phyloP scores from a whole-genome alignment of 176 grass and related monocot species.

The Calamus simplicifolius region DNA sequence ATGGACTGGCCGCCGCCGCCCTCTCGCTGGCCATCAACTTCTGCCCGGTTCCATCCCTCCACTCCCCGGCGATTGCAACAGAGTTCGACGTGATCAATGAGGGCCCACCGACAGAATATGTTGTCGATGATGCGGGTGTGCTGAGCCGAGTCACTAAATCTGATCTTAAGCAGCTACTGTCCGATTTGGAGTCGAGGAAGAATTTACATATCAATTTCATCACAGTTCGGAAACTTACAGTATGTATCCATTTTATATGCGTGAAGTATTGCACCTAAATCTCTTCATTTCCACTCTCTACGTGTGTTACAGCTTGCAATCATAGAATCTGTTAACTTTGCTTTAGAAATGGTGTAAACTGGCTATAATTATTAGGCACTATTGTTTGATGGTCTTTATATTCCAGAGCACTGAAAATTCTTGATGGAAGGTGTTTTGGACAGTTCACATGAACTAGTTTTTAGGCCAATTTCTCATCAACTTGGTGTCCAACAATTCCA shows the following conservation, averaged over 20 bases:
- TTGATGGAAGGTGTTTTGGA: too few species aligned
- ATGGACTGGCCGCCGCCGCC: slow-evolving; percentile 61
- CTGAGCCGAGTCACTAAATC: slow-evolving; percentile 96
- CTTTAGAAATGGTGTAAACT: too few species aligned
- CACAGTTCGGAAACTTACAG: slow-evolving; percentile 92
- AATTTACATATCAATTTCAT: slow-evolving; percentile 84
- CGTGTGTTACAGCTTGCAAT: too few species aligned
- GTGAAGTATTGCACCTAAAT: too few species aligned
- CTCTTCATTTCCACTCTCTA: too few species aligned
- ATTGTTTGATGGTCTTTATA: too few species aligned
- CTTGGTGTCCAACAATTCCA: too few species aligned
- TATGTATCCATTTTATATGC: slow-evolving; percentile 8
- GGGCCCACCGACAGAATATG: slow-evolving; percentile 66
- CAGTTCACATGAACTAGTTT: too few species aligned
- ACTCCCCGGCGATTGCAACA: slow-evolving; percentile 44
- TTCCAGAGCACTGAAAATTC: too few species aligned
- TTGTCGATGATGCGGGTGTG: slow-evolving; percentile 90
- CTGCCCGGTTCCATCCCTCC: slow-evolving; percentile 28
- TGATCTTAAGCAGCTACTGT: slow-evolving; percentile 58
- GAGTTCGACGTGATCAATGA: slow-evolving; percentile 92
- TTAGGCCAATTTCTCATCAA: too few species aligned
- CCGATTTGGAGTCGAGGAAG: slow-evolving; percentile 79
- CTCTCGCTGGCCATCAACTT: slow-evolving; percentile 74
- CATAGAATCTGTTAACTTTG: too few species aligned
- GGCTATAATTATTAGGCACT: too few species aligned